Base-by-base conservation (phyloP, 148 eudicot genomes). In the Rhododendron ferrugineum region DNA sequence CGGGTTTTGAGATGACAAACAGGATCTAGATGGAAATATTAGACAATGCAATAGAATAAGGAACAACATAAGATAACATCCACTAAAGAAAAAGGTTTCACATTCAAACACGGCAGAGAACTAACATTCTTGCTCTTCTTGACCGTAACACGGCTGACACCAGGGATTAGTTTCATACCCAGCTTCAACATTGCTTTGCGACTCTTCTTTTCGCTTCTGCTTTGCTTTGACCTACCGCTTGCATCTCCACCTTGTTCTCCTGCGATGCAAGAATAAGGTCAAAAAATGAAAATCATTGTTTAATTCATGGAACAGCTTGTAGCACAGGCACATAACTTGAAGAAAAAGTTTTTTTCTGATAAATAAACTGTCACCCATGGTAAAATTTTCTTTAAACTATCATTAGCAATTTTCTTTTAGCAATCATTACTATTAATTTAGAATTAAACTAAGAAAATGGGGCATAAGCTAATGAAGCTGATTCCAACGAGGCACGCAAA, bases 111-210 rank as follows among this genome's bases (percentile, higher is more conserved):
- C 9, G 42, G 40, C 20, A n/a, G 37, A 30, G 40, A 49, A 88
- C 94, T 83, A 16, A 94, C 98, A 85, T 91, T 95, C 89, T 95
- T 95, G 98, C 94, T 95, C 89, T 92, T 93, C 90, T 94, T 94
- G 68, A 94, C 92, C 40, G 96, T 93, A 54, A 95, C 98, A 74
- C 98, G 90, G 85, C 95, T 93, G 76, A 95, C 98, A n/a, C 94
- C 98, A 7, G 92, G 82, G 49, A 95, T 88, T 20, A 93, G 94
- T 86, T 95, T 94, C 98, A 95, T 95, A 58, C 96, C 96, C n/a
- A 95, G 93, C 91, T 95, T 95, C 82, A 95, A 82, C 96, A 95
- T 93, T 56, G 96, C 98, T 87, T 92, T 94, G 44, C 96, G 87
- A 86, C 93, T 92, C 91, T 94, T 94, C 89, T 94, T 94, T 83